A percentile compares a stretch with the other conserved stretches of the same genome.
Evolutionary conservation across 1,284 basidiomycete species (phyloP).

Genomic region (Anthracocystis panici-leucophaei): DNA sequence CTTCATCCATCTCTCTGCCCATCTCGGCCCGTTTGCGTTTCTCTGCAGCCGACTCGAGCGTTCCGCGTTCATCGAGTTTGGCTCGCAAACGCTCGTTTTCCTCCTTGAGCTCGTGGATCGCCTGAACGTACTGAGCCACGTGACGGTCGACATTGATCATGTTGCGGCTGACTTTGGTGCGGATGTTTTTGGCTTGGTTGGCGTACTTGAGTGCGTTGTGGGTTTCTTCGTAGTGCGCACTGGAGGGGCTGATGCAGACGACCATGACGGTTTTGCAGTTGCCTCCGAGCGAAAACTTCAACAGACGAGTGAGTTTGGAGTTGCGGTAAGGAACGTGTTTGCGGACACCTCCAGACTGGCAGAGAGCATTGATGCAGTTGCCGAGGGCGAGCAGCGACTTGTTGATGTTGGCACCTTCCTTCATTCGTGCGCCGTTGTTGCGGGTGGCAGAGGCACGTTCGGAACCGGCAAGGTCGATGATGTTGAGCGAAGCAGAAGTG

Average conservation of each 20-base stretch:
- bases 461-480: conserved; percentile 68
- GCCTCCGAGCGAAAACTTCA: conserved; percentile 69
- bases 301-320: conserved; percentile 67
- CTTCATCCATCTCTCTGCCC: conserved; percentile 76
- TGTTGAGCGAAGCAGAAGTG: conserved; percentile 67
- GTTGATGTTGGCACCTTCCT: conserved; percentile 70
- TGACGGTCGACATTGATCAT: conserved; percentile 69
- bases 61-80: conserved; percentile 76
- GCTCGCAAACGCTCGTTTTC: conserved; percentile 88
- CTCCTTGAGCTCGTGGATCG: conserved; percentile 85
- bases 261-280: conserved; percentile 70
- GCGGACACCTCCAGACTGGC: conserved; percentile 58
- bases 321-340: conserved; percentile 68
- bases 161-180: conserved; percentile 68
- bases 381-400: conserved; percentile 68
- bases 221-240: conserved; percentile 68
- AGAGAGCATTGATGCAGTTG: conserved; percentile 69
- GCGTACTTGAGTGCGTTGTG: conserved; percentile 70
- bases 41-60: conserved; percentile 71
- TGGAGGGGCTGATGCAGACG: conserved; percentile 68
- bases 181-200: conserved; percentile 69
- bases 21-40: conserved; percentile 74
- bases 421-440: conserved; percentile 69
- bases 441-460: conserved; percentile 67
- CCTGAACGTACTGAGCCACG: conserved; percentile 76